Evolutionary conservation across 2,329 filamentous ascomycete species (phyloP), one percentile per base, ranked within the genome.

Genomic region (Xylaria polymorpha): DNA sequence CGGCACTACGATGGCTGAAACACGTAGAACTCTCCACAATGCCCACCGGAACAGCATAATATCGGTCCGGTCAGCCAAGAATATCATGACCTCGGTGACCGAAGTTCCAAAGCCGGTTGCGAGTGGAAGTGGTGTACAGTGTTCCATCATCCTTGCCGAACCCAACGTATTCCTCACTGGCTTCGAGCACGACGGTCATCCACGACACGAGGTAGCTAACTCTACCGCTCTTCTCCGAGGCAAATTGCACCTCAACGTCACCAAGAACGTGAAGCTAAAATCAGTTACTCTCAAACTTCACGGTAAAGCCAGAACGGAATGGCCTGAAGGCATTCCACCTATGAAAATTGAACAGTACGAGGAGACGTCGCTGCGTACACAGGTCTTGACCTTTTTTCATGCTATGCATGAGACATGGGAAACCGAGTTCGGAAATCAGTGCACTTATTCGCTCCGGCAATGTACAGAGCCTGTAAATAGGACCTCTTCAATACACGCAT

Each of bases 291-390:
- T 99, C 61, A 95, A 93, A 75, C 92, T 99, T 74, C 88, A 91
- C 48, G 96, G 95, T 37, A 91, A 90, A 77, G 93, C 94, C 3
- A 88, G 92, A 72, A 98, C 96, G 1, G 94, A 97, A 77, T 99
- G 96, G 96, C 95, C 96, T 18, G 96, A 98, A 83, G 94, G 94
- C 60, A 96, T 98, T 37, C 95, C 96, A 3, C 94, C 94, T 0
- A 87, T 91, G 66, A 97, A 97, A 80, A 87, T 91, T 0, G 92
- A 97, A 48, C 90, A 93, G 62, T 91, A 89, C 75, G 94, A 98
- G 77, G 92, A 93, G 71, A 92, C 96, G 74, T 93, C 90, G 3
- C 86, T 98, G 68, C 91, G 97, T 80, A 95, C 92, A 48, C 94
- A 98, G 77, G 95, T 90, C 20, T 90, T 94, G 81, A 95, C 92